A percentile compares a stretch with the other conserved stretches of the same genome.
Conservation (phyloP, 441 rosid genomes). For the Breynia disticha region DNA sequence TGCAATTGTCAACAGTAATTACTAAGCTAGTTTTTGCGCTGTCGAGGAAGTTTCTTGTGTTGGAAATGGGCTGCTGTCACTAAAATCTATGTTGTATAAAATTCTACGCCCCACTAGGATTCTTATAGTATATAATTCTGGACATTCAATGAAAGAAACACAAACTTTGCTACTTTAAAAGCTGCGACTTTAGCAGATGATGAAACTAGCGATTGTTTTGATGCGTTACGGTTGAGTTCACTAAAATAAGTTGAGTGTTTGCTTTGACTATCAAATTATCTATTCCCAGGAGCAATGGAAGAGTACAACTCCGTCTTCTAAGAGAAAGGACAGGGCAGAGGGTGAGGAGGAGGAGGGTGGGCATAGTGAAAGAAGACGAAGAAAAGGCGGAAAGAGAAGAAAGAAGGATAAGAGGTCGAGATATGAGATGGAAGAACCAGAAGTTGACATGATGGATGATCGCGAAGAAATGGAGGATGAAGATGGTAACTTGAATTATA, state of each 20-base stretch:
- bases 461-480: conserved; percentile 70
- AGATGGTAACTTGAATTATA: conserved; percentile 44
- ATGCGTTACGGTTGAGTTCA: background rate
- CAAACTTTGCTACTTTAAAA: too few species aligned
- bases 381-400: conserved; percentile 90
- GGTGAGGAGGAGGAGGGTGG: conserved; percentile 82
- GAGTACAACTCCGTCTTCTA: conserved; percentile 60
- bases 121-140: too few species aligned
- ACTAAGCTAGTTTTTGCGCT: too few species aligned
- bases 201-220: background rate
- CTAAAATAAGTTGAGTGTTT: conserved; percentile 4
- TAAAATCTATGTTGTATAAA: too few species aligned
- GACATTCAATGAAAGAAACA: too few species aligned
- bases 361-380: conserved; percentile 77
- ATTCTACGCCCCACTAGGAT: too few species aligned
- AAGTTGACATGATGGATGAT: conserved; percentile 57
- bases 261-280: conserved; percentile 10
- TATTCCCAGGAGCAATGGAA: conserved; percentile 92
- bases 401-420: conserved; percentile 77
- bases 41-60: too few species aligned
- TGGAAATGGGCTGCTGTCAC: too few species aligned
- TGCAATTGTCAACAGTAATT: too few species aligned
- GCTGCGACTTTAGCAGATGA: background rate
- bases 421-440: conserved; percentile 70
- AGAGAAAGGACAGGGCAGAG: conserved; percentile 76